Conservation (phyloP, 2,329 filamentous ascomycete species). For the Pezicula neosporulosa region DNA sequence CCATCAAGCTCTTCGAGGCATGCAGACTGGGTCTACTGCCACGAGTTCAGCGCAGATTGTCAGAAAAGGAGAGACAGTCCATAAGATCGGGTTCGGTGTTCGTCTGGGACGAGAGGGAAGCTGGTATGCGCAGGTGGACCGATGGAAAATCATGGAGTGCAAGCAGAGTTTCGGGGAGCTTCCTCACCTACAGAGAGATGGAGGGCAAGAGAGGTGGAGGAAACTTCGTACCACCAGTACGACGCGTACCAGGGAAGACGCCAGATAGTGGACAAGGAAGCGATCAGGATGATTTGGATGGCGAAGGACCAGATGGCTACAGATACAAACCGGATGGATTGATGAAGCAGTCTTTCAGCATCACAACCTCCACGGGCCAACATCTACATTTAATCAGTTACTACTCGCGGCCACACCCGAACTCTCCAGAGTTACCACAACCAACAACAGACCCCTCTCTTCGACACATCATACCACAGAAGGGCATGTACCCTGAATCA, state of each 20-base stretch:
- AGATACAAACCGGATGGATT: conserved; percentile 93
- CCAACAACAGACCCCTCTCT: conserved; percentile 78
- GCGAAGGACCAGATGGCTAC: conserved; percentile 81
- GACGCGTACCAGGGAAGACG: conserved; percentile 65
- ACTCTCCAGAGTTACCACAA: conserved; percentile 69
- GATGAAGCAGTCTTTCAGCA: conserved; percentile 99
- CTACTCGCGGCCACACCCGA: conserved; percentile 77
- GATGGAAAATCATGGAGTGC: conserved; percentile 99
- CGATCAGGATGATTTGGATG: conserved; percentile 70
- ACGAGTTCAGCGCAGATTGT: conserved; percentile 90
- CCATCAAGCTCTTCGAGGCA: conserved; percentile 97
- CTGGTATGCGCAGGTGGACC: conserved; percentile 97
- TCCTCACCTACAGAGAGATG: conserved; percentile 97
- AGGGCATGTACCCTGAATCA: conserved; percentile 97
- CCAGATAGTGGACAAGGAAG: conserved; percentile 78
- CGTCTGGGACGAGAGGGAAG: conserved; percentile 99
- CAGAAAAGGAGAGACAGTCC: conserved; percentile 94
- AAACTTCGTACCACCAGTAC: conserved; percentile 57
- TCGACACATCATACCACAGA: conserved; percentile 78
- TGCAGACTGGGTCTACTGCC: conserved; percentile 86
- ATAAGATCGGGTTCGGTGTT: conserved; percentile 97
- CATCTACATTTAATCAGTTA: conserved; percentile 98
- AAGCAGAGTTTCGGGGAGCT: conserved; percentile 94
- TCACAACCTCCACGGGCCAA: conserved; percentile 85
- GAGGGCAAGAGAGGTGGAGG: conserved; percentile 90